Conservation (phyloP, 2,329 filamentous ascomycete genomes). For the Botrytis fragariae region DNA sequence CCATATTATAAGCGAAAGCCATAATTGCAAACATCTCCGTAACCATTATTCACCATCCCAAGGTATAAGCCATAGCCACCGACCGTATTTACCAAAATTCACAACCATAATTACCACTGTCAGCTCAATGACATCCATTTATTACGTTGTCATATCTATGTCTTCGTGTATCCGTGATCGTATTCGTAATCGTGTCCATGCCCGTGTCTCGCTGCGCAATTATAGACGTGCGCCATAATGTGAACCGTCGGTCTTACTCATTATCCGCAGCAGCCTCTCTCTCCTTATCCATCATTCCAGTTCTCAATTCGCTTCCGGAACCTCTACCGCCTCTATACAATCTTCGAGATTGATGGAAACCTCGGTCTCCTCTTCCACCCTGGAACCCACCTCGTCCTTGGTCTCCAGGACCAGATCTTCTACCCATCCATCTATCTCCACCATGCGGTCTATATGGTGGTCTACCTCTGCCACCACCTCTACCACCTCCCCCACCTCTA, state of each 20-base stretch:
- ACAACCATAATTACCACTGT: background rate
- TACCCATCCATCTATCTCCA: conserved; percentile 12
- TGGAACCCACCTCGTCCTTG: conserved; percentile 15
- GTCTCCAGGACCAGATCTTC: conserved; percentile 2
- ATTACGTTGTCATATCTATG: background rate
- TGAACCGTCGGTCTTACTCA: background rate
- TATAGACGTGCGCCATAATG: background rate
- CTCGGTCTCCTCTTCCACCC: conserved; percentile 19
- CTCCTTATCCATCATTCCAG: conserved; percentile 20
- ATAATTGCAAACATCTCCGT: background rate
- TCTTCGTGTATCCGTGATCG: conserved; percentile 5
- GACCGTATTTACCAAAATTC: background rate
- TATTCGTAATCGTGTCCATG: background rate
- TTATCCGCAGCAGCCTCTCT: background rate
- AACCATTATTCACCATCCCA: background rate
- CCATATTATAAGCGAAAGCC: background rate
- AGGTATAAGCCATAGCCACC: background rate
- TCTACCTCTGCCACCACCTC: conserved; percentile 17
- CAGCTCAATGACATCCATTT: background rate
- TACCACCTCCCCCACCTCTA: conserved; percentile 19
- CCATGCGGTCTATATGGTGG: conserved; percentile 11
- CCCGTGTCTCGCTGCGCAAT: background rate
- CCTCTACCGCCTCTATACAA: conserved; percentile 23
- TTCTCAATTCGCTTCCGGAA: conserved; percentile 18
- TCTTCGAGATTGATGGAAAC: conserved; percentile 1